These are phyloP conservation scores for Narthecium ossifragum DNA, from an alignment of 106 monocot species.

Conservation along the genomic window DNA sequence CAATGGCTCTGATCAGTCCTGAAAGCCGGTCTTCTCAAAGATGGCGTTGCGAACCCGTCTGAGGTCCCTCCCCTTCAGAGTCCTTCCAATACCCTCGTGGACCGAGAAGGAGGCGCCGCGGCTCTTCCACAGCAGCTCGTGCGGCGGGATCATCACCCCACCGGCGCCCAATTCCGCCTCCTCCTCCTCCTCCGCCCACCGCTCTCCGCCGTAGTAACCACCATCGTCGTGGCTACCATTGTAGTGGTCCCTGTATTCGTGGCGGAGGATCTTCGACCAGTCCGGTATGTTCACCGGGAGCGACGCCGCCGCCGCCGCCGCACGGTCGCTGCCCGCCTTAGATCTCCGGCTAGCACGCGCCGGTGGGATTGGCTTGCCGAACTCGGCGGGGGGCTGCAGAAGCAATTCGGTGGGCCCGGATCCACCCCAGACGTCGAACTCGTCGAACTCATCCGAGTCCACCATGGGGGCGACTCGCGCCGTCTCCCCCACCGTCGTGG, in stretches of 20 bases:
- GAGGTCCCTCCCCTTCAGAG: constrained; percentile 76
- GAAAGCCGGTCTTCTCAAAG: constrained; percentile 68
- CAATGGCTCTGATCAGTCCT: constrained; percentile 23
- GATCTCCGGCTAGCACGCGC: constrained; percentile 6
- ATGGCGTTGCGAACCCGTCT: constrained; percentile 75
- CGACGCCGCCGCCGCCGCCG: constrained; percentile 13
- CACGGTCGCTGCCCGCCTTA: background rate
- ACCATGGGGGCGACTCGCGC: background rate
- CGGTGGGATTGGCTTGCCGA: constrained; percentile 3
- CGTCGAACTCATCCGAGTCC: constrained; percentile 58
- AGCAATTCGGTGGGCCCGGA: background rate
- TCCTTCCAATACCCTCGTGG: constrained; percentile 62
- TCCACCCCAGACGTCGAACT: constrained; percentile 48
- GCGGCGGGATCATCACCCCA: constrained; percentile 49
- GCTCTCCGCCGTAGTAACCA: constrained; percentile 8
- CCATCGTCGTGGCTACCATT: no score
- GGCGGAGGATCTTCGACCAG: constrained; percentile 57
- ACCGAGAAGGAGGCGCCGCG: constrained; percentile 60
- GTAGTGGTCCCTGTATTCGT: background rate
- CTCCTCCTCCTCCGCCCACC: constrained; percentile 21
- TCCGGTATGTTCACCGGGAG: constrained; percentile 64
- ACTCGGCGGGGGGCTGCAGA: background rate
- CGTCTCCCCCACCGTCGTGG: background rate
- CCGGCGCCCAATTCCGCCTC: constrained; percentile 20
- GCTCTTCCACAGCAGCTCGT: constrained; percentile 48